phyloP scores from a whole-genome alignment of 441 rosid genomes.

The Sinapis alba region DNA sequence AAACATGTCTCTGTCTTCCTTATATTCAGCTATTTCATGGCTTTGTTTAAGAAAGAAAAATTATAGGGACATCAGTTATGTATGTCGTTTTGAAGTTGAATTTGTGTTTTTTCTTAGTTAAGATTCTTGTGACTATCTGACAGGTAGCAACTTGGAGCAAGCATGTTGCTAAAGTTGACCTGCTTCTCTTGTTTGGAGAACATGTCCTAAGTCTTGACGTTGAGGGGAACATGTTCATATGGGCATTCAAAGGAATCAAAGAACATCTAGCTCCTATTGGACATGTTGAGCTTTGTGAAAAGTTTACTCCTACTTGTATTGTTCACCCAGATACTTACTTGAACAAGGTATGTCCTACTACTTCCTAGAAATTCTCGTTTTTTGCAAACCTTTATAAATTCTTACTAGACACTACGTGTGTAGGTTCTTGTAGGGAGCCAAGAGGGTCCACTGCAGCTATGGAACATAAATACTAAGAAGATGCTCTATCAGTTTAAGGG shows the following conservation, averaged over 20 bases:
- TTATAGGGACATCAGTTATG: too few species aligned
- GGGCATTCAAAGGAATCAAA: conserved; percentile 83
- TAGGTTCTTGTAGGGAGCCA: conserved; percentile 88
- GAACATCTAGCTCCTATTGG: conserved; percentile 65
- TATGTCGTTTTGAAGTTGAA: background rate
- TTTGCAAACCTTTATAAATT: background rate
- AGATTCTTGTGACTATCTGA: conserved; percentile 28
- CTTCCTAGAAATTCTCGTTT: background rate
- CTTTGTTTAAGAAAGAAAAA: background rate
- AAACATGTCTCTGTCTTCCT: background rate
- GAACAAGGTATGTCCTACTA: conserved; percentile 63
- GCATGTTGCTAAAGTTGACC: conserved; percentile 78
- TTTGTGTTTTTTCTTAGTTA: background rate
- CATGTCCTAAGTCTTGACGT: conserved; percentile 78
- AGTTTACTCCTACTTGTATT: conserved; percentile 73
- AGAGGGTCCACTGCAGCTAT: conserved; percentile 87
- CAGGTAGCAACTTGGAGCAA: conserved; percentile 91
- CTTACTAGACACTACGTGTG: conserved; percentile 18
- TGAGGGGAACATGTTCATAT: conserved; percentile 72
- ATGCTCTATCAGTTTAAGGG: conserved; percentile 81
- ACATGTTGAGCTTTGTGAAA: conserved; percentile 53
- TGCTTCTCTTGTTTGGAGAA: conserved; percentile 80
- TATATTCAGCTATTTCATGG: background rate
- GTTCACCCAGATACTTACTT: conserved; percentile 96
- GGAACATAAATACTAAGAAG: conserved; percentile 92